Conservation (phyloP, 2,329 filamentous ascomycete species). For the Colletotrichum tropicicola region DNA sequence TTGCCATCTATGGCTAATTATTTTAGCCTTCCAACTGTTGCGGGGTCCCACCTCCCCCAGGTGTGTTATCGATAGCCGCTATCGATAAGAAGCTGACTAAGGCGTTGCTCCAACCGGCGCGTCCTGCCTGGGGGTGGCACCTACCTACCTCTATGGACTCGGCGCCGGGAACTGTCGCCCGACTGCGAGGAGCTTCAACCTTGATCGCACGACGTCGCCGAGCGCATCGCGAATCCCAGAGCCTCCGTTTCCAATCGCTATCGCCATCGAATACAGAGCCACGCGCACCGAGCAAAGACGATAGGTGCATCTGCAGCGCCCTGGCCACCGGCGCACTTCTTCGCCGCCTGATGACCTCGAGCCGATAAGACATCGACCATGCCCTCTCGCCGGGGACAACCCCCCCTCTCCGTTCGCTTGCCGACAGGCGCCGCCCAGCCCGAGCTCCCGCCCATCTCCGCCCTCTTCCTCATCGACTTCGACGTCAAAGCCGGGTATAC, state of each 20-base stretch:
- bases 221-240: slow-evolving; percentile 5
- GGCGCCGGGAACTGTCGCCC: slow-evolving; percentile 16
- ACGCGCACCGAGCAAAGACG: neutral
- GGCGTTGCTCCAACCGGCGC: neutral
- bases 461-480: slow-evolving; percentile 89
- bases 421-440: slow-evolving; percentile 42
- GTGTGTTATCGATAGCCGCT: slow-evolving; percentile 16
- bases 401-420: slow-evolving; percentile 49
- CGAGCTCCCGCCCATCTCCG: slow-evolving; percentile 72
- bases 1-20: neutral
- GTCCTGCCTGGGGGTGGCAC: slow-evolving; percentile 2
- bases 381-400: slow-evolving; percentile 48
- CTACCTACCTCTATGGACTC: slow-evolving; percentile 1
- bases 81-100: slow-evolving; percentile 18
- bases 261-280: neutral
- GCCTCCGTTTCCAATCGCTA: neutral
- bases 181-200: slow-evolving; percentile 23
- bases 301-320: neutral
- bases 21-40: neutral
- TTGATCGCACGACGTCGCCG: slow-evolving; percentile 25
- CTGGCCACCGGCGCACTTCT: neutral
- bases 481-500: slow-evolving; percentile 93
- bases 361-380: slow-evolving; percentile 17
- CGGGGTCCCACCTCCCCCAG: neutral
- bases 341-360: slow-evolving; percentile 11